These are phyloP conservation scores for Trichophyton simii DNA, from an alignment of 2,329 filamentous ascomycete species.

Conservation along the genomic window DNA sequence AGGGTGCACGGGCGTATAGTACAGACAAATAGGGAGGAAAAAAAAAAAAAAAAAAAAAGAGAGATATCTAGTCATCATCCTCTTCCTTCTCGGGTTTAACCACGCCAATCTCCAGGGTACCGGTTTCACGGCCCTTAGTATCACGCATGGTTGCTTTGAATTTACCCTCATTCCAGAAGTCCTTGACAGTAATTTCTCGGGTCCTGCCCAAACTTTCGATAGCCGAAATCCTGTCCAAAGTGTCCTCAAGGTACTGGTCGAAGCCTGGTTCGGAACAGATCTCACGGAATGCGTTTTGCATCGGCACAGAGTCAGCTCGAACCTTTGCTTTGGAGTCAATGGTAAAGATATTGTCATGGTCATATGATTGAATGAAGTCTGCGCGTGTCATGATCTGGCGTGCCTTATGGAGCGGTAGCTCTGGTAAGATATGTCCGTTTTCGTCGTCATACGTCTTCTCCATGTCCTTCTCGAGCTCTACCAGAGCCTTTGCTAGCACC, in stretches of 20 bases:
- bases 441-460: conserved; percentile 51
- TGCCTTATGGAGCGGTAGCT: conserved; percentile 67
- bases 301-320: conserved; percentile 84
- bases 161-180: conserved; percentile 71
- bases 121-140: conserved; percentile 35
- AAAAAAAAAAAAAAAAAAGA: not conserved
- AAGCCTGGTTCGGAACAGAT: conserved; percentile 70
- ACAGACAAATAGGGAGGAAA: not conserved
- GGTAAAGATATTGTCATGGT: conserved; percentile 88
- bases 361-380: conserved; percentile 86
- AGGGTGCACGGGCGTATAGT: not conserved
- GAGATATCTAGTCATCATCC: conserved; percentile 12
- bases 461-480: conserved; percentile 62
- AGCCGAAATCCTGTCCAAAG: conserved; percentile 71
- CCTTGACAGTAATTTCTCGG: conserved; percentile 90
- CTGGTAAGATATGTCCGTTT: conserved; percentile 62
- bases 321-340: conserved; percentile 82
- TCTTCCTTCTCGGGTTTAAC: conserved; percentile 26
- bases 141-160: conserved; percentile 52
- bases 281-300: conserved; percentile 82
- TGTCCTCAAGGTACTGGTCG: conserved; percentile 66
- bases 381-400: conserved; percentile 90
- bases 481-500: conserved; percentile 79
- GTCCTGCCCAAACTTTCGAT: conserved; percentile 91
- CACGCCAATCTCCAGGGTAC: conserved; percentile 38